Conservation (phyloP, 2,329 filamentous ascomycete genomes). For the Coniochaeta sp. region DNA sequence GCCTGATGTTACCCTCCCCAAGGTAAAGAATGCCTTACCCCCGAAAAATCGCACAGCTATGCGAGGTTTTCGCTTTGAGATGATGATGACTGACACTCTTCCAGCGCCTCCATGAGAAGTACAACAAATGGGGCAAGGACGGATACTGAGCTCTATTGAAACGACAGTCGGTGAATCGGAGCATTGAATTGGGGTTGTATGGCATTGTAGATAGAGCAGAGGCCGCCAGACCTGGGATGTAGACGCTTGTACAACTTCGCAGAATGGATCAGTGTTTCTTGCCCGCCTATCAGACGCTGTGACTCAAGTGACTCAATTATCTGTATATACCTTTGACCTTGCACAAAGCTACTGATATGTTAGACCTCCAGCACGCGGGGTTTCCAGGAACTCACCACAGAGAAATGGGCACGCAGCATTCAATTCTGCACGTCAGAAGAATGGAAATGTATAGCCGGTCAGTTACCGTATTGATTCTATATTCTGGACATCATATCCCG, state of each 20-base stretch:
- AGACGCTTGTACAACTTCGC: conserved; percentile 1
- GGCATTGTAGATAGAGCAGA: conserved; percentile 13
- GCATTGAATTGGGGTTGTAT: conserved; percentile 1
- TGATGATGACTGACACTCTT: conserved; percentile 6
- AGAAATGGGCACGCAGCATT: no score
- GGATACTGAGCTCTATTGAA: conserved; percentile 53
- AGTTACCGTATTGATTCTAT: no score
- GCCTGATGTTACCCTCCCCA: conserved; percentile 86
- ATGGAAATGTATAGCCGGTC: no score
- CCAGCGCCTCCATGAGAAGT: conserved; percentile 87
- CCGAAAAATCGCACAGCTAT: no score
- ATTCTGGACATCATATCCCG: background rate
- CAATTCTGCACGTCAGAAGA: no score
- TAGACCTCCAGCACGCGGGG: no score
- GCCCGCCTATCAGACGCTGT: background rate
- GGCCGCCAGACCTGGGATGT: background rate
- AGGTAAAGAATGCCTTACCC: conserved; percentile 43
- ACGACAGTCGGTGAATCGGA: background rate
- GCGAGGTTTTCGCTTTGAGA: background rate
- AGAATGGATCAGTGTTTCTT: background rate
- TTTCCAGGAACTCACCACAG: no score
- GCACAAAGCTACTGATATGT: background rate
- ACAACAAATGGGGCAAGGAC: conserved; percentile 99
- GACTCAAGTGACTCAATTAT: background rate
- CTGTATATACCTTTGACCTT: background rate